Evolutionary conservation across 805 yeast genomes (phyloP), one percentile per base, ranked within the genome.

Genomic region (Pichia deserticola): DNA sequence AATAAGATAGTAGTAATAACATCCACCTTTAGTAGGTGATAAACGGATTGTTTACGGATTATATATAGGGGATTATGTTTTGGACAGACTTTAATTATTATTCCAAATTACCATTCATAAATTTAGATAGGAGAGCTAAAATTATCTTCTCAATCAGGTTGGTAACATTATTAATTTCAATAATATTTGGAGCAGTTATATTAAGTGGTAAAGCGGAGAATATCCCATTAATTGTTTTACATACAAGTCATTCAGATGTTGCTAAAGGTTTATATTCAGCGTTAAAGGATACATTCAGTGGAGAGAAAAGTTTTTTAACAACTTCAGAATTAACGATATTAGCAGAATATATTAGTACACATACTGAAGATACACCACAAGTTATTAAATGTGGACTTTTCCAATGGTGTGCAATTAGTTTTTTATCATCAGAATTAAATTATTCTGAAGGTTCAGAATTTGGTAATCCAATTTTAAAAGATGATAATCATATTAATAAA

Each of bases 161-260:
- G 1, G 36, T 44, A 4, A 30, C 49, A 3, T 30, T 53, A 11
- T 4, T 47, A 1, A 11, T 42, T 12, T 13, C 51, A 12, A 12
- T 53, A 3, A 30, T 48, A 12, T 29, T 42, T 4, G 38, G 47
- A 10, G 15, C 46, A 7, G 20, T 45, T 4, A 20, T 56, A 11
- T 11, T 55, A 11, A 39, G 40, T 4, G 15, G 25, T 5, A 36
- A 27, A 13, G 52, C 51, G 6, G 28, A 36, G 3, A 15, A 12
- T 5, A 10, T 47, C 3, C 53, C 52, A 27, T 37, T 52, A 12
- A 36, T 46, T 11, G 57, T 71, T 38, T 64, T 81, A 37, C 73
- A 75, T 56, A 78, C 81, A 51, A 70, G 76, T 5, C 81, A 76
- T 54, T 61, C 73, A 7, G 79, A 78, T 51, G 76, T 81, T 20